Percentiles rank a stretch among this genome's conserved stretches.
Conservation (phyloP, 306 rosid genomes). For the Pachyrhizus erosus region DNA sequence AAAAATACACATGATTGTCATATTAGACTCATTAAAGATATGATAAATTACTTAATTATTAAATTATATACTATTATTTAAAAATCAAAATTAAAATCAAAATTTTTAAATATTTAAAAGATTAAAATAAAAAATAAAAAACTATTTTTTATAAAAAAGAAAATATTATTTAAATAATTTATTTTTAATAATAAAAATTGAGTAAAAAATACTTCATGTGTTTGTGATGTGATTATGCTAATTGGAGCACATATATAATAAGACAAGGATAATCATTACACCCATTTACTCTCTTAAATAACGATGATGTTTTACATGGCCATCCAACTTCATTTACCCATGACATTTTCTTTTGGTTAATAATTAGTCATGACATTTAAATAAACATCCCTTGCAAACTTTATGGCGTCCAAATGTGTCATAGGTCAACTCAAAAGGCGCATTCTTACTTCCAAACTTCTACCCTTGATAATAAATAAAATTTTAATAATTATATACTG, state of each 20-base stretch:
- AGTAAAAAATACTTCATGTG: background rate
- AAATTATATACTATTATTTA: no score
- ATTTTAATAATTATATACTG: no score
- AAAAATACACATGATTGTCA: no score
- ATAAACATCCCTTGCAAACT: no score
- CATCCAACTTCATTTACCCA: background rate
- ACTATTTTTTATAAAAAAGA: no score
- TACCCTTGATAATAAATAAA: background rate
- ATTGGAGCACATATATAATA: background rate
- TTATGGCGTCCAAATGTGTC: background rate
- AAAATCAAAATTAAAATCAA: no score
- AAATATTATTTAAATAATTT: no score
- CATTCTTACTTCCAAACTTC: background rate
- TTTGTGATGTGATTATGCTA: background rate
- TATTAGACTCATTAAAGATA: no score
- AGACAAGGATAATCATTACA: background rate
- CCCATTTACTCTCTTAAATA: background rate
- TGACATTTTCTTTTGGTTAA: background rate
- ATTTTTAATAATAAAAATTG: background rate
- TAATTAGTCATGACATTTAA: no score
- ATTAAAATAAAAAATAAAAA: no score
- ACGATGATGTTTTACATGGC: background rate
- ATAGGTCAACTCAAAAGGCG: background rate
- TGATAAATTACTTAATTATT: no score
- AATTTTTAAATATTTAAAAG: no score